Evolutionary conservation across 768 basidiomycete species (phyloP).

Genomic region (Agrocybe praecox): DNA sequence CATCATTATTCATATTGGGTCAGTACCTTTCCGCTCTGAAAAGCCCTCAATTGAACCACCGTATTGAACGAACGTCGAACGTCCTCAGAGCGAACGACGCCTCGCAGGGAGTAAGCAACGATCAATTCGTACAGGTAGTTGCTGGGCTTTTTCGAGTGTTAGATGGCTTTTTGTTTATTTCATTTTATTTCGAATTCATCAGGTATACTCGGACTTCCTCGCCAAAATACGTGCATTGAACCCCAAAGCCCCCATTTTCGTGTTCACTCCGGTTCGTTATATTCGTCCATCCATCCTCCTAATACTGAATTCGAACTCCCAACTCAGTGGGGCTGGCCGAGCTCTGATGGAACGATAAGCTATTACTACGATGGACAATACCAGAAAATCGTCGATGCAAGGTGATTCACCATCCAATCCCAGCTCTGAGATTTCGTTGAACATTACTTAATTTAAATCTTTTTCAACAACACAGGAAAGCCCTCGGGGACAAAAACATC

Average conservation of each 20-base stretch:
- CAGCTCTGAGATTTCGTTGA: too few species aligned
- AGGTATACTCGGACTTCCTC: constrained; percentile 54
- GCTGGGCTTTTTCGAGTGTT: too few species aligned
- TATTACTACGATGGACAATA: constrained; percentile 53
- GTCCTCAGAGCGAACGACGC: constrained; percentile 62
- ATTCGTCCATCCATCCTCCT: neutral
- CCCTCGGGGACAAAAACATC: constrained; percentile 45
- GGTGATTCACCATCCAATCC: constrained; percentile 26
- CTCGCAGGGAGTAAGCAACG: constrained; percentile 48
- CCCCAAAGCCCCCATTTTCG: constrained; percentile 47
- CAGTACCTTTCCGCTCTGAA: constrained; percentile 8
- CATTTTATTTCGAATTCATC: neutral
- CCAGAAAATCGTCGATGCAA: constrained; percentile 42
- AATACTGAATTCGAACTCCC: neutral
- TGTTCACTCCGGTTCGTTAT: constrained; percentile 52
- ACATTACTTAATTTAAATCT: too few species aligned
- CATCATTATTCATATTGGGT: constrained; percentile 61
- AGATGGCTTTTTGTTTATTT: neutral
- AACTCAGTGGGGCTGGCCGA: constrained; percentile 58
- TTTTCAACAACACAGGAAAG: too few species aligned
- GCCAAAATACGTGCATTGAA: constrained; percentile 45
- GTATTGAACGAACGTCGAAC: too few species aligned
- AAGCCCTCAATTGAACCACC: neutral
- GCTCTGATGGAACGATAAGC: constrained; percentile 42
- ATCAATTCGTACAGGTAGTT: constrained; percentile 44